Evolutionary conservation across 2,329 filamentous ascomycete species (phyloP).

Genomic region (Aspergillus jensenii): DNA sequence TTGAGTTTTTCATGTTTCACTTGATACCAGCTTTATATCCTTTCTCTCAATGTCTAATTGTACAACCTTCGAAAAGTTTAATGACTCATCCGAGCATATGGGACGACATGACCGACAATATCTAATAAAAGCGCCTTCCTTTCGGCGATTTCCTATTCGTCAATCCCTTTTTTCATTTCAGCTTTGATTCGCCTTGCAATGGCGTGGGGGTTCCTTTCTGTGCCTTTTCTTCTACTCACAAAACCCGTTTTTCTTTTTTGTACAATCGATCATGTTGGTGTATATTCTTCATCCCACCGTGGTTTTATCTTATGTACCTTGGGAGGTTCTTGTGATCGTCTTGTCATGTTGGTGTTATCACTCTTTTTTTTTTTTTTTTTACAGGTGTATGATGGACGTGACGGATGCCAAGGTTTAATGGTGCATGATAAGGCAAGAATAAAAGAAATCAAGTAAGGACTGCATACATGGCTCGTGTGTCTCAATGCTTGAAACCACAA

Average conservation of each 20-base stretch:
- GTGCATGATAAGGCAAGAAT: slow-evolving; percentile 10
- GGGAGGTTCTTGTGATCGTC: slow-evolving; percentile 22
- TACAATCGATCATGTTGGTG: slow-evolving; percentile 21
- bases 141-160: neutral
- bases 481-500: neutral
- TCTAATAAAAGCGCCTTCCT: slow-evolving; percentile 6
- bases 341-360: slow-evolving; percentile 11
- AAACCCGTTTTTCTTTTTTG: slow-evolving; percentile 19
- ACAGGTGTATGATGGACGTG: slow-evolving; percentile 9
- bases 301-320: slow-evolving; percentile 22
- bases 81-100: slow-evolving; percentile 17
- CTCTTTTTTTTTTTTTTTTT: slow-evolving; percentile 9
- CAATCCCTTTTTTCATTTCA: neutral
- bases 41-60: slow-evolving; percentile 9
- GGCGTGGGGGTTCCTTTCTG: slow-evolving; percentile 2
- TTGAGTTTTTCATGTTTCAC: slow-evolving; percentile 8
- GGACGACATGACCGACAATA: slow-evolving; percentile 13
- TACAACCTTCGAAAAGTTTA: slow-evolving; percentile 18
- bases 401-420: slow-evolving; percentile 9
- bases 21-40: slow-evolving; percentile 11
- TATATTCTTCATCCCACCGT: slow-evolving; percentile 9
- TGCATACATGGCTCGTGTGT: neutral
- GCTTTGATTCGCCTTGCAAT: slow-evolving; percentile 12
- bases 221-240: slow-evolving; percentile 11
- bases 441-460: slow-evolving; percentile 1